These are phyloP conservation scores for Ceratocystis destructans DNA, from an alignment of 2,329 filamentous ascomycete genomes.

Conservation along the genomic window DNA sequence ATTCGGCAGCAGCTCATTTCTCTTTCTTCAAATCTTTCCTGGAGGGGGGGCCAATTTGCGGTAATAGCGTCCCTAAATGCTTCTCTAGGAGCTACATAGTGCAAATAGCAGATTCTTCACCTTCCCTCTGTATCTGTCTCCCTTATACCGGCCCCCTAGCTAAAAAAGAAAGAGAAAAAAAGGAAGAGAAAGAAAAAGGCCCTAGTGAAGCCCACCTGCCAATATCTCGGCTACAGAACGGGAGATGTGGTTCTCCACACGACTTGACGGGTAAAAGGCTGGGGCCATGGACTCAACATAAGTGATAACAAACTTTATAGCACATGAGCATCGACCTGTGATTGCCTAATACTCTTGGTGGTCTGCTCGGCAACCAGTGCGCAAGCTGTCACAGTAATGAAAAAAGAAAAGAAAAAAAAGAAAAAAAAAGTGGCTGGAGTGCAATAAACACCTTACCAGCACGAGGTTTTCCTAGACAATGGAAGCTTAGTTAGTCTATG, in stretches of 20 bases:
- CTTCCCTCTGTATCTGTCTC: neutral
- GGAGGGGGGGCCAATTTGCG: neutral
- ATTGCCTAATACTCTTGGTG: neutral
- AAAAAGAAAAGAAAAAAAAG: neutral
- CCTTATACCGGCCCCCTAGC: neutral
- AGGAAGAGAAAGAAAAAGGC: neutral
- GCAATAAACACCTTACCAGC: neutral
- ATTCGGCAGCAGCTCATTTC: neutral
- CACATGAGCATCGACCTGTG: neutral
- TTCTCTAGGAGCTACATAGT: neutral
- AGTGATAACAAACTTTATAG: neutral
- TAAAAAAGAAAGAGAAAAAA: too few species aligned
- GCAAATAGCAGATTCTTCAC: neutral
- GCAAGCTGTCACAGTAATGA: neutral
- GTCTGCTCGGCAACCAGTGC: neutral
- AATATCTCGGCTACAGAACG: constrained; percentile 3
- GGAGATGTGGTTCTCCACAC: constrained; percentile 4
- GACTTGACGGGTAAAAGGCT: neutral
- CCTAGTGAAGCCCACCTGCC: neutral
- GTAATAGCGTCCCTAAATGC: neutral
- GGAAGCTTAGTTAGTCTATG: neutral
- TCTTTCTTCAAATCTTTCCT: neutral
- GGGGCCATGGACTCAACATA: neutral
- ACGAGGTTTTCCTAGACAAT: neutral
- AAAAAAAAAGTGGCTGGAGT: neutral